Conservation (phyloP, 2,329 filamentous ascomycete genomes). For the Colletotrichum theobromicola region DNA sequence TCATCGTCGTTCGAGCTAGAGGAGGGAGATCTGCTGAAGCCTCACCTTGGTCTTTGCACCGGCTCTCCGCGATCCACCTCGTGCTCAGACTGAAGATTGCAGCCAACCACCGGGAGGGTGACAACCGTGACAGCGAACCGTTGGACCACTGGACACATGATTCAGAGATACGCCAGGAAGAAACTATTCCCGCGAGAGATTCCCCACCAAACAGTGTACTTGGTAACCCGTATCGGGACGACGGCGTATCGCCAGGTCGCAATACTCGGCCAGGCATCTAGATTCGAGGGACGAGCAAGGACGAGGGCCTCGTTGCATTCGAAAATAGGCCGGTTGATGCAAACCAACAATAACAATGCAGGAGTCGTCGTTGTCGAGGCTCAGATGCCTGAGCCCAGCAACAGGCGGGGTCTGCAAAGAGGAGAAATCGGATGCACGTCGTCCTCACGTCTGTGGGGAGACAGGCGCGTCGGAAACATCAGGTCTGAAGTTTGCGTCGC, state of each 20-base stretch:
- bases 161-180: constrained; percentile 15
- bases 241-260: background rate
- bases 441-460: constrained; percentile 17
- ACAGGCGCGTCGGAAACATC: constrained; percentile 11
- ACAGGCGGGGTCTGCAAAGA: constrained; percentile 18
- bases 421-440: constrained; percentile 19
- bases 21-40: constrained; percentile 14
- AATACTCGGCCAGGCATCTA: background rate
- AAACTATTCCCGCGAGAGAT: constrained; percentile 7
- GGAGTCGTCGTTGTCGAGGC: background rate
- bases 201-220: background rate
- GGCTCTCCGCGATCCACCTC: constrained; percentile 8
- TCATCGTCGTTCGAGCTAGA: constrained; percentile 3
- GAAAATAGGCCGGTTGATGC: background rate
- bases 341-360: constrained; percentile 6
- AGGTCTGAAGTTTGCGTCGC: background rate
- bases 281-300: background rate
- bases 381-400: constrained; percentile 3
- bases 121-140: constrained; percentile 9
- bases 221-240: background rate
- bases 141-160: constrained; percentile 11
- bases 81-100: background rate
- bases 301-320: background rate
- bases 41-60: constrained; percentile 9
- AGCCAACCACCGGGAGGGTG: constrained; percentile 14